Base-by-base conservation (phyloP, 192 early-diverging fungal genomes). In the Rhizoclosmatium sp. region DNA sequence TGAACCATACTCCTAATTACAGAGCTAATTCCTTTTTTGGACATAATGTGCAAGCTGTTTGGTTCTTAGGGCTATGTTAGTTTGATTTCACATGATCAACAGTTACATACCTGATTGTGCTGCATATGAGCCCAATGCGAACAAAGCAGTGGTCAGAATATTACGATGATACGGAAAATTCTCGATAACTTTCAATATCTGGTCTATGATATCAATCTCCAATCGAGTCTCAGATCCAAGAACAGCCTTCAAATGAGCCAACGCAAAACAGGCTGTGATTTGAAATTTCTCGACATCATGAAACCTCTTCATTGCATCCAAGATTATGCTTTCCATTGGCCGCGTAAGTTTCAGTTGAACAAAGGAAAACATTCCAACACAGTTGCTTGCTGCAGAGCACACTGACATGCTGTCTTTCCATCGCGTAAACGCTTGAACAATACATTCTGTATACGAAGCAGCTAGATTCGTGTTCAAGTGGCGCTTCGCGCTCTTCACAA, bases 211-310 rank as follows among this genome's bases (percentile, higher is more conserved):
- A 16, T n/a, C 12, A 23, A 44, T 21, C 14, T 59, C 77, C 68
- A 59, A 19, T 56, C n/a, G 9, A 12, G 54, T 61, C 31, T 51
- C 40, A 54, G 14, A 39, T 40, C 46, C 39, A 12, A 7, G 10
- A 9, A 7, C 46, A 61, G 73, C 72, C 3, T 62, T 44, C 41
- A 81, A 44, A 48, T 84, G 83, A 0, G 80, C 83, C 2, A 84
- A n/a, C 5, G 83, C 79, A 79, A 81, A 84, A 47, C 76, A 84
- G 3, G 83, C 83, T 2, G 83, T 81, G 69, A 84, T 84, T 48
- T 81, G 80, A 69, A 84, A 81, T 14, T 54, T 72, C 4, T 16
- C 65, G 19, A 67, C 44, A 1, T 67, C 47, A 5, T 74, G 16
- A 47, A 81, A 84, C 10, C 46, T 12, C 31, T 48, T 64, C 83